Conservation (phyloP, 2,329 filamentous ascomycete genomes). For the Pezicula neosporulosa region DNA sequence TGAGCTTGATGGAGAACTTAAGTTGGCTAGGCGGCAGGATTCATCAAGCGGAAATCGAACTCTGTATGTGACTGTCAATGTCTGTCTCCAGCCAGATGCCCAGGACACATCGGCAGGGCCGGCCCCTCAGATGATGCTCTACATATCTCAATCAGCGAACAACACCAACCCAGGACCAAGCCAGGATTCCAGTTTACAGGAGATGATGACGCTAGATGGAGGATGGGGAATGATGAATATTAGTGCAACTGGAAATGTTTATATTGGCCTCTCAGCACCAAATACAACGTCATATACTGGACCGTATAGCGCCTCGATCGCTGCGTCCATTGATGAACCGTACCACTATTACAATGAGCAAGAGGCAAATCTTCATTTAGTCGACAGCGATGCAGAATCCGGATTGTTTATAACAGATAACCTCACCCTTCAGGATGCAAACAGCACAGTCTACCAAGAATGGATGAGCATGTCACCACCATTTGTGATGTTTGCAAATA, state of each 20-base stretch:
- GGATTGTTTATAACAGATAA: slow-evolving; percentile 78
- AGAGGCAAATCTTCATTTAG: slow-evolving; percentile 58
- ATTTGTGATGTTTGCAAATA: slow-evolving; percentile 76
- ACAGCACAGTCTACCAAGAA: slow-evolving; percentile 43
- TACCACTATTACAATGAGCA: slow-evolving; percentile 62
- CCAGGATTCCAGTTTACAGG: slow-evolving; percentile 17
- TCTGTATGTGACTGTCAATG: slow-evolving; percentile 82
- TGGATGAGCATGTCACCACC: slow-evolving; percentile 57
- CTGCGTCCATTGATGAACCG: slow-evolving; percentile 73
- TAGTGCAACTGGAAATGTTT: slow-evolving; percentile 64
- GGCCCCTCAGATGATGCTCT: slow-evolving; percentile 74
- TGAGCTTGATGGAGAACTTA: slow-evolving; percentile 9
- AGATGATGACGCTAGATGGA: slow-evolving; percentile 15
- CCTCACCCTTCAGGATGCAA: slow-evolving; percentile 50
- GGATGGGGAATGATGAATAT: slow-evolving; percentile 49
- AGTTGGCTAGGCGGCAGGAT: slow-evolving; percentile 13
- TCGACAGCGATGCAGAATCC: slow-evolving; percentile 80
- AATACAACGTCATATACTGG: slow-evolving; percentile 49
- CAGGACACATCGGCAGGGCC: slow-evolving; percentile 23
- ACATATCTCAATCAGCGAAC: slow-evolving; percentile 62
- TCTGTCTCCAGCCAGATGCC: slow-evolving; percentile 68
- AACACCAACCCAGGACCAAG: slow-evolving; percentile 65
- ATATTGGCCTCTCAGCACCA: slow-evolving; percentile 72
- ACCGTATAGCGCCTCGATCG: slow-evolving; percentile 76
- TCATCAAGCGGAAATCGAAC: slow-evolving; percentile 14